Evolutionary conservation across 1,284 basidiomycete genomes (phyloP), one percentile per base, ranked within the genome.

Genomic region (Neotropicomus parvogracilis): DNA sequence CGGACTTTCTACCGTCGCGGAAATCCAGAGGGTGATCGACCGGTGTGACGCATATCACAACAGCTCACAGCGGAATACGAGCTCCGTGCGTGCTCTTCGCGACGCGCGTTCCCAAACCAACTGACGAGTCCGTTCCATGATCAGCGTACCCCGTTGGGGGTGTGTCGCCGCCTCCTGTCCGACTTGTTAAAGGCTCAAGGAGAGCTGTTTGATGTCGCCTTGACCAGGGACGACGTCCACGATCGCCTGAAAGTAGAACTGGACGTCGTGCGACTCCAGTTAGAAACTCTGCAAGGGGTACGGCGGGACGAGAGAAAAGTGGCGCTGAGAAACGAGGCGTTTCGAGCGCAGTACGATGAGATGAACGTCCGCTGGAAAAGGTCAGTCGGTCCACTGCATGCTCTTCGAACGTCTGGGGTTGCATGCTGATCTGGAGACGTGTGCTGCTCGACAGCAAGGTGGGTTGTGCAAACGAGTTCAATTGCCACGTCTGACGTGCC

Each of bases 351-450:
- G 2, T 31, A 38, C 39, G 14, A 52, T 6, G 8, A 32, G 28
- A 40, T 51, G 35, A 38, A 46, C n/a, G 9, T 21, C 13, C 6
- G 16, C 24, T 40, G 46, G 54, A 46, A 13, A 54, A 9, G 28
- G 54, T 57, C 32, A 29, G 49, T 55, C 17, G 16, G n/a, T n/a
- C n/a, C n/a, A n/a, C n/a, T 28, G 19, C 27, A 12, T 29, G 7
- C 11, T 12, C 28, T 29, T 3, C 28, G 4, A 12, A 12, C 11
- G 28, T 4, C 4, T 12, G 28, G 31, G 31, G n/a, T 4, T 14
- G 31, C 31, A n/a, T 28, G 16, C 42, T 36, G 34, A 49, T 20
- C 33, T 5, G 31, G 12, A n/a, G 3, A 20, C 19, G 11, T 31
- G 13, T 16, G 6, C n/a, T 29, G 6, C n/a, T 29, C 36, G n/a